phyloP scores from a whole-genome alignment of 805 yeast genomes.

The Schizosaccharomyces osmophilus region DNA sequence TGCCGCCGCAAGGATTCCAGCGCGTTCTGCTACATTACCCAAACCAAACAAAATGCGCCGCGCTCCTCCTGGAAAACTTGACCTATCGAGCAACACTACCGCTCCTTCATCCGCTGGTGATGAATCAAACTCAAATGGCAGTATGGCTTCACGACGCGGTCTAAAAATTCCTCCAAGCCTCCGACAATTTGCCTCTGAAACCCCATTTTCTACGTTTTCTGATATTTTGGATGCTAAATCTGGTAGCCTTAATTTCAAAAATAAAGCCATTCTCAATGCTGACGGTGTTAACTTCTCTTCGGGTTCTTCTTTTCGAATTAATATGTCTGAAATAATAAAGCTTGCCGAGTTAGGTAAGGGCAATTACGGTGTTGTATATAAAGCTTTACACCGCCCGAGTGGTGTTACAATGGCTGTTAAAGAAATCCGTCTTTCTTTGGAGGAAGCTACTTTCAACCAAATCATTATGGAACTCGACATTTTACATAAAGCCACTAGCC shows the following conservation, averaged over 20 bases:
- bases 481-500: constrained; percentile 71
- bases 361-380: constrained; percentile 85
- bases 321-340: constrained; percentile 51
- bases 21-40: not conserved
- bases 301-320: constrained; percentile 68
- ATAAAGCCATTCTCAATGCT: constrained; percentile 77
- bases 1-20: not conserved
- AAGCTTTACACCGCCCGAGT: constrained; percentile 81
- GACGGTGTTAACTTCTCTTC: constrained; percentile 76
- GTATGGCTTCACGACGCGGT: constrained; percentile 2
- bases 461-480: constrained; percentile 90
- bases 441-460: constrained; percentile 80
- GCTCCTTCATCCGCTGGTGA: not conserved
- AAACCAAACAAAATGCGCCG: not conserved
- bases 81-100: not conserved
- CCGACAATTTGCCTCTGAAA: not conserved
- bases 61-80: not conserved
- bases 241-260: constrained; percentile 76
- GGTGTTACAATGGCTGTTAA: constrained; percentile 91
- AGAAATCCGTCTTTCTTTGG: constrained; percentile 78
- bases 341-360: constrained; percentile 78
- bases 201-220: constrained; percentile 53
- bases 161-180: not conserved
- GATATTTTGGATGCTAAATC: constrained; percentile 78
- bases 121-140: not conserved